phyloP scores from a whole-genome alignment of 192 early-diverging fungal species.

The Backusella sp. region DNA sequence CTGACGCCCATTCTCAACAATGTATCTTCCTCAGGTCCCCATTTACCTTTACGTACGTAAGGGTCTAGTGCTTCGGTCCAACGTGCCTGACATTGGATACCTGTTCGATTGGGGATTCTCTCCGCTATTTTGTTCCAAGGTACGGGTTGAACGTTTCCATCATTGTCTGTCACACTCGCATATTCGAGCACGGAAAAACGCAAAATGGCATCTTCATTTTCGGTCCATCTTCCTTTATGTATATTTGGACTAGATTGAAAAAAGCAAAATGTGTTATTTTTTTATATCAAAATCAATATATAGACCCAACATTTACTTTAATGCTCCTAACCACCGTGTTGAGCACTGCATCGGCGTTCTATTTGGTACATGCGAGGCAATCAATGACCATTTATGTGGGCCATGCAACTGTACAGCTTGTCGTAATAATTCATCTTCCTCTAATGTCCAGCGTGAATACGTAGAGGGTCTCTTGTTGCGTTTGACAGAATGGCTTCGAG shows the following conservation, averaged over 20 bases:
- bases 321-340: constrained; percentile 46
- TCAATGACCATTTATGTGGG: constrained; percentile 48
- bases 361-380: constrained; percentile 49
- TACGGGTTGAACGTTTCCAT: constrained; percentile 38
- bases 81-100: constrained; percentile 60
- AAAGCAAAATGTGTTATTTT: not conserved
- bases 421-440: constrained; percentile 44
- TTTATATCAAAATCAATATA: too few species aligned
- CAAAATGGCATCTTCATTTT: constrained; percentile 45
- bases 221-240: constrained; percentile 52
- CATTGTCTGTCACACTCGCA: constrained; percentile 33
- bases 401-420: constrained; percentile 44
- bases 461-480: constrained; percentile 40
- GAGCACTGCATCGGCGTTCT: constrained; percentile 54
- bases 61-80: constrained; percentile 62
- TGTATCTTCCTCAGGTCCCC: constrained; percentile 49
- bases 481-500: constrained; percentile 16
- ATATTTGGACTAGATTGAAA: constrained; percentile 37
- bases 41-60: constrained; percentile 50
- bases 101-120: constrained; percentile 50
- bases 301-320: constrained; percentile 29
- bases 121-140: constrained; percentile 50
- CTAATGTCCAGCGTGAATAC: constrained; percentile 46
- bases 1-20: constrained; percentile 55
- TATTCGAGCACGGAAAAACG: constrained; percentile 43